Evolutionary conservation across 306 rosid species (phyloP).

Genomic region (Glycine tomentella): DNA sequence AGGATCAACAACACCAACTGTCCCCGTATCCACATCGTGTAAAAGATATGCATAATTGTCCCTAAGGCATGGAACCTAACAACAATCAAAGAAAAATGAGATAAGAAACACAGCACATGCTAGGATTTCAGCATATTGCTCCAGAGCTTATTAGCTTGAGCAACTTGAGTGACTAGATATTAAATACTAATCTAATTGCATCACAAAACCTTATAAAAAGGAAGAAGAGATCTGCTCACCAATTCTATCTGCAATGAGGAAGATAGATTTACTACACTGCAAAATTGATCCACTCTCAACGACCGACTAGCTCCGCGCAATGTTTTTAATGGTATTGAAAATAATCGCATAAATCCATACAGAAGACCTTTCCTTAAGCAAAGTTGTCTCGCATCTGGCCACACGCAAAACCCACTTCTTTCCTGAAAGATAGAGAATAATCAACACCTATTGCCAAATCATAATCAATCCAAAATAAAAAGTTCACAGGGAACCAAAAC

Average conservation of each 20-base stretch:
- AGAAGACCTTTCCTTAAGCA: constrained; percentile 75
- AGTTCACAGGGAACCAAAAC: neutral
- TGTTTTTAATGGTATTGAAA: constrained; percentile 84
- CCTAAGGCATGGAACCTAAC: no score
- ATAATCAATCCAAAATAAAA: no score
- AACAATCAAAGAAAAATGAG: constrained; percentile 27
- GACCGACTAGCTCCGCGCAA: constrained; percentile 92
- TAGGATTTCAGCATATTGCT: constrained; percentile 4
- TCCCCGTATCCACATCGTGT: no score
- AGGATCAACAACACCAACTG: no score
- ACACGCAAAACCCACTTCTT: constrained; percentile 68
- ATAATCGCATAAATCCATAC: constrained; percentile 78
- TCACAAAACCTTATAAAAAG: neutral
- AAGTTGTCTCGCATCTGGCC: constrained; percentile 86
- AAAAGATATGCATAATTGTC: no score
- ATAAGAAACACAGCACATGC: neutral
- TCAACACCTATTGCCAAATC: constrained; percentile 40
- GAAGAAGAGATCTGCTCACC: constrained; percentile 60
- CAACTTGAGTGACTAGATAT: no score
- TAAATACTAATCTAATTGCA: constrained; percentile 21
- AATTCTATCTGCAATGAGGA: constrained; percentile 89
- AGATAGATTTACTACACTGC: constrained; percentile 88
- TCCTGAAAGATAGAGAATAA: constrained; percentile 54
- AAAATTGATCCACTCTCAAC: constrained; percentile 78
- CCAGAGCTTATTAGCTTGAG: constrained; percentile 17